These are phyloP conservation scores for Fusarium abutilonis DNA, from an alignment of 2,329 filamentous ascomycete species.

Conservation along the genomic window DNA sequence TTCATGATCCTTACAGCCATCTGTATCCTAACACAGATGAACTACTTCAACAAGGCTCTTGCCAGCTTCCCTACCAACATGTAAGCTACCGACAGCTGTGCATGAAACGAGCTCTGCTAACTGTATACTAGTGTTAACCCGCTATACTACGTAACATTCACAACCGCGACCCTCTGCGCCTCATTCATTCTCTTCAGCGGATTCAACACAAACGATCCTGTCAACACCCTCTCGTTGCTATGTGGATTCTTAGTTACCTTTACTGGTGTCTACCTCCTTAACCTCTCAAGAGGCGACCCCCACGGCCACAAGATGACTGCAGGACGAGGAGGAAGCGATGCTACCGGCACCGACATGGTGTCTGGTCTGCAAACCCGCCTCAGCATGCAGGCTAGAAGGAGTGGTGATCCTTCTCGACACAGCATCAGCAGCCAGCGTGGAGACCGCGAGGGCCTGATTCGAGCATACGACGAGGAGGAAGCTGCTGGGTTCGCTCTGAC, in stretches of 20 bases:
- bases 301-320: conserved; percentile 76
- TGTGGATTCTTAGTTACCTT: conserved; percentile 96
- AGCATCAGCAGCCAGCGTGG: conserved; percentile 71
- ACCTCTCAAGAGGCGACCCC: conserved; percentile 92
- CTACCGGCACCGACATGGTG: conserved; percentile 89
- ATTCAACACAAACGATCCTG: conserved; percentile 92
- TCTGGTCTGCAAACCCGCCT: conserved; percentile 88
- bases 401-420: conserved; percentile 70
- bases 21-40: conserved; percentile 99
- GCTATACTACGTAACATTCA: conserved; percentile 97
- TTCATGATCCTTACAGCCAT: conserved; percentile 93
- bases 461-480: conserved; percentile 87
- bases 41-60: conserved; percentile 99
- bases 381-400: conserved; percentile 90
- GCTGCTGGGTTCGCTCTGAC: conserved; percentile 77
- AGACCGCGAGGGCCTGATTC: conserved; percentile 85
- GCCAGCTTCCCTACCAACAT: conserved; percentile 98
- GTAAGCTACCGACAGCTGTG: conserved; percentile 62
- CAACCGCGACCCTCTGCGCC: conserved; percentile 90
- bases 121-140: conserved; percentile 79
- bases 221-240: conserved; percentile 91
- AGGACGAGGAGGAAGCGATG: conserved; percentile 72
- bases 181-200: conserved; percentile 96
- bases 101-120: conserved; percentile 3
- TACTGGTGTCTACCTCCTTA: conserved; percentile 92